Conservation (phyloP, 169 alveolate genomes). For the Eimeria necatrix region DNA sequence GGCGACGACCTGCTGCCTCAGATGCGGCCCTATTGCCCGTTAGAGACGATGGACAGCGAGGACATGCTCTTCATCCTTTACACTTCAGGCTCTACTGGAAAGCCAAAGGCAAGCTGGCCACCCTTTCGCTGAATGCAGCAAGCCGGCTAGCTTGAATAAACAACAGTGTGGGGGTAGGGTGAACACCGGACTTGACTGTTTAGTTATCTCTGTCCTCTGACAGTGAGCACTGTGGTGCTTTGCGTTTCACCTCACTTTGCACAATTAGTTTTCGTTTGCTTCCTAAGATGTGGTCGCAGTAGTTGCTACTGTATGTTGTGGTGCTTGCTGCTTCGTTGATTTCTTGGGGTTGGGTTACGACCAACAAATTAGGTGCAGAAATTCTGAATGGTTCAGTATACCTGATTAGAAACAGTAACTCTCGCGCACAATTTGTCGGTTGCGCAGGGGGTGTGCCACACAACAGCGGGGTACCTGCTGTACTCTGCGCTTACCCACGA, state of each 20-base stretch:
- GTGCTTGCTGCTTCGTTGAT: not conserved
- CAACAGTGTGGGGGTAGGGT: not conserved
- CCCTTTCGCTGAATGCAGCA: not conserved
- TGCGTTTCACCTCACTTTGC: not conserved
- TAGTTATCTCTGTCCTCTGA: not conserved
- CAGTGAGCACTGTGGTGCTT: not conserved
- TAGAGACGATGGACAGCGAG: slow-evolving; percentile 96
- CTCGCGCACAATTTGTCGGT: not conserved
- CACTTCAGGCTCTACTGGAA: slow-evolving; percentile 98
- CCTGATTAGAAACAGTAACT: not conserved
- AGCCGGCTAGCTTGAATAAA: no score
- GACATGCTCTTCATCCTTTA: slow-evolving; percentile 96
- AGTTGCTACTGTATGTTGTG: not conserved
- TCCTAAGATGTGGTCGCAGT: not conserved
- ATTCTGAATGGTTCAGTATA: not conserved
- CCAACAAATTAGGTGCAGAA: no score
- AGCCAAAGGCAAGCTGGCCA: slow-evolving; percentile 91
- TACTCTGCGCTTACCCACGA: slow-evolving; percentile 94
- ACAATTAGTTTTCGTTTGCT: not conserved
- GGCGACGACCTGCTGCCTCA: slow-evolving; percentile 91
- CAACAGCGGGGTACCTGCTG: slow-evolving; percentile 95
- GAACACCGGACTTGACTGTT: not conserved
- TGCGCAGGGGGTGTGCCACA: slow-evolving; percentile 94
- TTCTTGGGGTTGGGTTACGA: no score
- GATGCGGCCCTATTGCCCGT: slow-evolving; percentile 94